Evolutionary conservation across 768 basidiomycete genomes (phyloP).

Genomic region (Gymnopilus dilepis): DNA sequence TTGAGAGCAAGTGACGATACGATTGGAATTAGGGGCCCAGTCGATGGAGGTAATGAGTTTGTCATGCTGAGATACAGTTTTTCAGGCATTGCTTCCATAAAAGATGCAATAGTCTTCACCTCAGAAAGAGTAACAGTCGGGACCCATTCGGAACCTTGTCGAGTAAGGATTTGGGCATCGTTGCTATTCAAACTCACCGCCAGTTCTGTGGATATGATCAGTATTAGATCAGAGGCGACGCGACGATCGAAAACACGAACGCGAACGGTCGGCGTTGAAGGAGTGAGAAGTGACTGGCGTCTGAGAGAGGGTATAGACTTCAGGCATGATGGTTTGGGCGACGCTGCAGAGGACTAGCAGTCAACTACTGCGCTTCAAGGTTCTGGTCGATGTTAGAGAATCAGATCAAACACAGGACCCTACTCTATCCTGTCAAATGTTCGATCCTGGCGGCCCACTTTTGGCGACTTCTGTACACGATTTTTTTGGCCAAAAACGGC

Average conservation of each 20-base stretch:
- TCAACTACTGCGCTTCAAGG: conserved; percentile 68
- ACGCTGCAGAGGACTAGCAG: conserved; percentile 77
- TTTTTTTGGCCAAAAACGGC: too few species aligned
- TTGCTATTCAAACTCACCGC: conserved; percentile 91
- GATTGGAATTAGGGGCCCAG: conserved; percentile 97
- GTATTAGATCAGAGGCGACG: not conserved
- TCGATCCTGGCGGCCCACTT: too few species aligned
- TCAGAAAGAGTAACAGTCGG: conserved; percentile 81
- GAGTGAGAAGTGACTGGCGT: conserved; percentile 88
- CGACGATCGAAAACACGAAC: conserved; percentile 61
- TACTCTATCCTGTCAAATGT: too few species aligned
- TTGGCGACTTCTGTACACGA: too few species aligned
- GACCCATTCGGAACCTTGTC: conserved; percentile 71
- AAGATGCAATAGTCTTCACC: conserved; percentile 48
- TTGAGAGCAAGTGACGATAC: conserved; percentile 98
- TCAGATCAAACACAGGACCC: not conserved
- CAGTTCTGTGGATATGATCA: conserved; percentile 61
- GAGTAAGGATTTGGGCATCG: conserved; percentile 82
- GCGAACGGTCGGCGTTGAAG: conserved; percentile 86
- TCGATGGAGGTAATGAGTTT: conserved; percentile 97
- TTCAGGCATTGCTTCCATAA: not conserved
- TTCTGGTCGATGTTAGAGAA: conserved; percentile 11
- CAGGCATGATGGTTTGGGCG: conserved; percentile 52
- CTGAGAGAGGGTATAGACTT: conserved; percentile 80
- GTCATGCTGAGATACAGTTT: conserved; percentile 73